Percentiles rank a stretch among this genome's conserved stretches.
Evolutionary conservation across 139 green algal species (phyloP).

Genomic region (Coelastrella sp.): DNA sequence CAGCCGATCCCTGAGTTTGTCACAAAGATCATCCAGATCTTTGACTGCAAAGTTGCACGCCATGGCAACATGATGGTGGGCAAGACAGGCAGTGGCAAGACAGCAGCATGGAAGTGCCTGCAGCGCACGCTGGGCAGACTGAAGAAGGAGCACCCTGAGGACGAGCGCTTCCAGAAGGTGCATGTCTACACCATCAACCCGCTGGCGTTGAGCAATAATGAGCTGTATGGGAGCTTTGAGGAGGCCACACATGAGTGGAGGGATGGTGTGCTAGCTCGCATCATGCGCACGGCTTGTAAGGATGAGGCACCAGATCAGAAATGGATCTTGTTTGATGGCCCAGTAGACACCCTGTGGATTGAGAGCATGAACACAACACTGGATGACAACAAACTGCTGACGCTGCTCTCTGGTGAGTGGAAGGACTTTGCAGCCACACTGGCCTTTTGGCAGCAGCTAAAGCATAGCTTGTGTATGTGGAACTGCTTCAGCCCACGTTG

Average conservation of each 20-base stretch:
- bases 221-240: conserved; percentile 89
- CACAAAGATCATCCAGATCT: conserved; percentile 92
- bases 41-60: conserved; percentile 90
- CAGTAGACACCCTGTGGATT: conserved; percentile 94
- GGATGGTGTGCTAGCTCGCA: conserved; percentile 89
- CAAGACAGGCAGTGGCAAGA: conserved; percentile 87
- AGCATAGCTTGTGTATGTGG: too few relatives aligned
- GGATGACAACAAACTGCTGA: conserved; percentile 85
- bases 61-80: conserved; percentile 96
- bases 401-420: conserved; percentile 89
- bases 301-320: conserved; percentile 79
- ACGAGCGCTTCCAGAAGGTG: conserved; percentile 82
- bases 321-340: conserved; percentile 96
- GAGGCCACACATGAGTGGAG: conserved; percentile 90
- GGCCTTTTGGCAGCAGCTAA: too few relatives aligned
- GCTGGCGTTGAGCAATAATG: conserved; percentile 82
- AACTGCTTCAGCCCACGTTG: too few relatives aligned
- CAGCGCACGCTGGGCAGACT: conserved; percentile 73
- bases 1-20: conserved; percentile 85
- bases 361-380: conserved; percentile 94
- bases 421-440: not conserved
- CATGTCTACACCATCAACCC: conserved; percentile 90
- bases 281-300: conserved; percentile 69
- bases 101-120: conserved; percentile 83
- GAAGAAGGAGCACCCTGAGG: conserved; percentile 69